Evolutionary conservation across 306 rosid species (phyloP).

Genomic region (Castanea sativa): DNA sequence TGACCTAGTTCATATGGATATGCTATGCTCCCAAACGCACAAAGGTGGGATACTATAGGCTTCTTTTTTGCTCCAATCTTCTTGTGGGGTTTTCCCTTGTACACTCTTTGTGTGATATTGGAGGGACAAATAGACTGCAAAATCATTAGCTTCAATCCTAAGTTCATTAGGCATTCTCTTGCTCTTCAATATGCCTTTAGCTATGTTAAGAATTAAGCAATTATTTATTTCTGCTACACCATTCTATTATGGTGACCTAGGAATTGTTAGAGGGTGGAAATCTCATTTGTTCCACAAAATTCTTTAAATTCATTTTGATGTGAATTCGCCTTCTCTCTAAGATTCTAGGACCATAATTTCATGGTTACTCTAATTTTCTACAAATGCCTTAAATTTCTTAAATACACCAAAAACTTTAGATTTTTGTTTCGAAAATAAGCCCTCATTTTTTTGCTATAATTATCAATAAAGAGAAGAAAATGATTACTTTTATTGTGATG

Average conservation of each 20-base stretch:
- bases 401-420: not conserved
- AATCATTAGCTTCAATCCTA: not conserved
- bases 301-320: not conserved
- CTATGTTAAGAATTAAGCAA: not conserved
- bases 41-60: not conserved
- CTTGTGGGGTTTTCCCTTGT: not conserved
- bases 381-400: not conserved
- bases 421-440: not conserved
- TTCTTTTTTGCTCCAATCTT: not conserved
- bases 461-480: not conserved
- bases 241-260: not conserved
- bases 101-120: not conserved
- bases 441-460: not conserved
- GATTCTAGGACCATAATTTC: not conserved
- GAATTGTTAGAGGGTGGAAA: not conserved
- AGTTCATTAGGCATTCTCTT: not conserved
- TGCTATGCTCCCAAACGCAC: no score
- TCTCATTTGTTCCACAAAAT: not conserved
- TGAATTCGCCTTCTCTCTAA: not conserved
- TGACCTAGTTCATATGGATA: no score
- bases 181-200: not conserved
- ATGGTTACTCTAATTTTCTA: not conserved
- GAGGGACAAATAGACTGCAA: not conserved
- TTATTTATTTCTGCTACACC: not conserved
- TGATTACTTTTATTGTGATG: not conserved